Evolutionary conservation across 2,329 filamentous ascomycete genomes (phyloP).

Genomic region (Neofusicoccum laricinum): DNA sequence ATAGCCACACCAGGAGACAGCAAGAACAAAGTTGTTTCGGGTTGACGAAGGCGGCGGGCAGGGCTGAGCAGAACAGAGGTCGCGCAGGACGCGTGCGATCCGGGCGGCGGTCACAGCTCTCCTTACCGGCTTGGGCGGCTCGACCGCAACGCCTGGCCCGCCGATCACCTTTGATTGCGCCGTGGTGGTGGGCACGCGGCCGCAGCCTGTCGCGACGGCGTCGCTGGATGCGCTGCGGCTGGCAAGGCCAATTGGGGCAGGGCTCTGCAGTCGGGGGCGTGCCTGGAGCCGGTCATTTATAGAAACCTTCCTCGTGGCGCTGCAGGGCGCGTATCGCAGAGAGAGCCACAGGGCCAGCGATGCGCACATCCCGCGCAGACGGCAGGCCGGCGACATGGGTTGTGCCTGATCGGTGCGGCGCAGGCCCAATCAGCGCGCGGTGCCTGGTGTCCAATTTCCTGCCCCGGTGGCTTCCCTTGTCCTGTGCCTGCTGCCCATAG

Average conservation of each 20-base stretch:
- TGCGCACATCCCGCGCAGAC: neutral
- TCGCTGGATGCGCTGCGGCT: neutral
- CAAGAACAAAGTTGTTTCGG: neutral
- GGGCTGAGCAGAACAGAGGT: neutral
- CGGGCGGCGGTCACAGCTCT: neutral
- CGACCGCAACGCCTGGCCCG: neutral
- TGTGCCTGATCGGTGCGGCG: neutral
- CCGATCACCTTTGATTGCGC: slow-evolving; percentile 6
- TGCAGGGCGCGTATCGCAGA: neutral
- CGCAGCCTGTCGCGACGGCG: neutral
- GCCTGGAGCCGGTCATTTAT: neutral
- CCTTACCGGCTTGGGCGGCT: neutral
- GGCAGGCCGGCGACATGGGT: neutral
- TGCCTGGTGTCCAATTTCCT: slow-evolving; percentile 3
- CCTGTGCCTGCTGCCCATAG: neutral
- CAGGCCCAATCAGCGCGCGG: neutral
- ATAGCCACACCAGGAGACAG: neutral
- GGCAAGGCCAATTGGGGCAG: neutral
- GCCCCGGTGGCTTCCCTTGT: neutral
- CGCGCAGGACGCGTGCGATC: neutral
- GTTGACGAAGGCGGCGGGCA: neutral
- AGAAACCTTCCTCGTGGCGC: neutral
- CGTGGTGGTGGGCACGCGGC: neutral
- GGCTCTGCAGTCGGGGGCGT: neutral
- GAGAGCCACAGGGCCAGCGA: neutral